Evolutionary conservation across 768 basidiomycete species (phyloP).

Genomic region (Strobilomyces confusus): DNA sequence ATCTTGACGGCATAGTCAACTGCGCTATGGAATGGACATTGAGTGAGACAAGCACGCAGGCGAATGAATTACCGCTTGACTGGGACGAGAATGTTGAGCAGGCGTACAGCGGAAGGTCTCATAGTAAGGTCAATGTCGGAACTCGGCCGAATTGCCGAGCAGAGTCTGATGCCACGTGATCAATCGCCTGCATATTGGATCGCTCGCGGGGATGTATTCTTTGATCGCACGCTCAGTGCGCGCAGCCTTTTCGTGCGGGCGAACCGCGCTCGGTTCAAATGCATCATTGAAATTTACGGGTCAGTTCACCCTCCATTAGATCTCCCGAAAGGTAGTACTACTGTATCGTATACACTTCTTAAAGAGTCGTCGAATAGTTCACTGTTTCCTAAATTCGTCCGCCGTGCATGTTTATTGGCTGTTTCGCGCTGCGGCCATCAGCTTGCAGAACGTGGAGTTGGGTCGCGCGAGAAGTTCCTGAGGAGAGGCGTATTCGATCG

Average conservation of each 20-base stretch:
- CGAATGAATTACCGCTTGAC: constrained; percentile 66
- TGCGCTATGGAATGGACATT: constrained; percentile 45
- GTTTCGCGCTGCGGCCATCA: constrained; percentile 25
- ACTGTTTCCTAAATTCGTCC: neutral
- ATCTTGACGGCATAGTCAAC: constrained; percentile 99
- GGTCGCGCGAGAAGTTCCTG: constrained; percentile 19
- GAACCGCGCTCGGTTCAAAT: too few relatives aligned
- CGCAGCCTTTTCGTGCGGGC: too few relatives aligned
- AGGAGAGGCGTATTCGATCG: constrained; percentile 26
- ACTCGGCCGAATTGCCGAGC: neutral
- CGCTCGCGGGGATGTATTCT: too few relatives aligned
- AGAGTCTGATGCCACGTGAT: neutral
- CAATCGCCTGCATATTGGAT: too few relatives aligned
- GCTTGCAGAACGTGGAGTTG: constrained; percentile 26
- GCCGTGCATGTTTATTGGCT: neutral
- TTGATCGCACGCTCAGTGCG: too few relatives aligned
- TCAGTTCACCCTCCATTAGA: too few relatives aligned
- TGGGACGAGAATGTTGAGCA: constrained; percentile 90
- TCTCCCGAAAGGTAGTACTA: too few relatives aligned
- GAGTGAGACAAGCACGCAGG: neutral
- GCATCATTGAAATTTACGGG: too few relatives aligned
- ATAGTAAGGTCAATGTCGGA: constrained; percentile 38
- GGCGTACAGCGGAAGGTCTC: constrained; percentile 66
- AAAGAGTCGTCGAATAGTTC: neutral
- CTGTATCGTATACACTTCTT: too few relatives aligned